Percentiles rank a stretch among this genome's conserved stretches.
Conservation (phyloP, 441 rosid species). For the Erysimum pusillum region DNA sequence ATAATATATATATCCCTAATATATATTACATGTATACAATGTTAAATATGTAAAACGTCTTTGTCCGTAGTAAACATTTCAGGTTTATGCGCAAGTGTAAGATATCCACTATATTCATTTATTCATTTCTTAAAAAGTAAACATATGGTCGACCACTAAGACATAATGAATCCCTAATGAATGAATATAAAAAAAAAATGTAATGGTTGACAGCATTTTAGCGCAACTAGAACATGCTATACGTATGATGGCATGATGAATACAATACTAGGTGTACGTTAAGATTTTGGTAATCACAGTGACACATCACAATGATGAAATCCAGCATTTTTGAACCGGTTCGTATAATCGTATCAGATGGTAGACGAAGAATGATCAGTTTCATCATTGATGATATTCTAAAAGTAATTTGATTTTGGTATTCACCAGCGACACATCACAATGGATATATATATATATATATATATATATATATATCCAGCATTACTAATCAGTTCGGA, state of each 20-base stretch:
- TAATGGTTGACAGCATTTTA: conserved; percentile 33
- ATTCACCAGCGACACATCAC: not conserved
- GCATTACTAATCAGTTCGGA: conserved; percentile 1
- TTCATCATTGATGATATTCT: not conserved
- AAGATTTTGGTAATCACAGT: conserved; percentile 37
- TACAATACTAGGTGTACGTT: conserved; percentile 25
- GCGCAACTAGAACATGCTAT: conserved; percentile 4
- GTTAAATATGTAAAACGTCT: not conserved
- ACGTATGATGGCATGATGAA: conserved; percentile 15
- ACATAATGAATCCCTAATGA: not conserved
- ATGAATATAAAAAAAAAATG: not conserved
- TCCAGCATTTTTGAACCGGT: conserved; percentile 30
- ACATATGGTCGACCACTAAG: conserved; percentile 29
- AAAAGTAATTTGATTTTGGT: not conserved
- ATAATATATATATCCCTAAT: too few species aligned
- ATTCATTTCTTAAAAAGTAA: not conserved
- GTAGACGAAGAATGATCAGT: not conserved
- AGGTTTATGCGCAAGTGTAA: conserved; percentile 15
- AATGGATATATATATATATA: not conserved
- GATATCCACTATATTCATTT: conserved; percentile 20
- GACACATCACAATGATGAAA: conserved; percentile 31
- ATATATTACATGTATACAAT: not conserved
- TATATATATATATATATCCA: conserved; percentile 7
- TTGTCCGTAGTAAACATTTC: not conserved
- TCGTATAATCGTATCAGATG: conserved; percentile 19